Evolutionary conservation across 352 stramenopile genomes (phyloP).

Genomic region (Phytophthora ohioensis): DNA sequence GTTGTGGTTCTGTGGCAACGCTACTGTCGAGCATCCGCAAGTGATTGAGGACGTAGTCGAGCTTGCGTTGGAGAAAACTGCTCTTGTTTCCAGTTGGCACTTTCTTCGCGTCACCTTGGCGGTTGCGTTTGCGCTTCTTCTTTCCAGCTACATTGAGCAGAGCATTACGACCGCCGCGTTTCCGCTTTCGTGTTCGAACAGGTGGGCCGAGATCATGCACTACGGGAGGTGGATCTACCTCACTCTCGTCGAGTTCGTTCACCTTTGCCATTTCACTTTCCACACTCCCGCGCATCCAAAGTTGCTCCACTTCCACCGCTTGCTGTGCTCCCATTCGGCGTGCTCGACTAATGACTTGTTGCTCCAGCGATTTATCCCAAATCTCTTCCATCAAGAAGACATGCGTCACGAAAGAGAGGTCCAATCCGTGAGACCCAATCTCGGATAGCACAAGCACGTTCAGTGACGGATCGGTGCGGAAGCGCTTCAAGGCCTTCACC

Average conservation of each 20-base stretch:
- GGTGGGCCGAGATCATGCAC: conserved; percentile 20
- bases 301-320: conserved; percentile 91
- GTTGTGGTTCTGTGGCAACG: conserved; percentile 28
- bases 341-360: conserved; percentile 95
- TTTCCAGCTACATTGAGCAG: conserved; percentile 35
- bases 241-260: conserved; percentile 30
- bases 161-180: conserved; percentile 3
- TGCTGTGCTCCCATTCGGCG: conserved; percentile 95
- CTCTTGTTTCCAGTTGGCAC: conserved; percentile 41
- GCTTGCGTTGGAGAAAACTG: conserved; percentile 38
- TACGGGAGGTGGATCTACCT: conserved; percentile 10
- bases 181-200: conserved; percentile 23
- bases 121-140: conserved; percentile 35
- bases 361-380: conserved; percentile 94
- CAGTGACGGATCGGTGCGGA: conserved; percentile 57
- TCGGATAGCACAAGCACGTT: conserved; percentile 94
- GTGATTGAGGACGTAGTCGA: conserved; percentile 54
- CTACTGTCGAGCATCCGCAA: conserved; percentile 38
- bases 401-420: conserved; percentile 97
- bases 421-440: conserved; percentile 94
- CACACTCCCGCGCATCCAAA: conserved; percentile 83
- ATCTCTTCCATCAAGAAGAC: conserved; percentile 97
- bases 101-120: conserved; percentile 4
- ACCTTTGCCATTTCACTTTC: conserved; percentile 73
- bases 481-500: conserved; percentile 54